phyloP scores from a whole-genome alignment of 331 rosid species.

The Prunus yedoensis region DNA sequence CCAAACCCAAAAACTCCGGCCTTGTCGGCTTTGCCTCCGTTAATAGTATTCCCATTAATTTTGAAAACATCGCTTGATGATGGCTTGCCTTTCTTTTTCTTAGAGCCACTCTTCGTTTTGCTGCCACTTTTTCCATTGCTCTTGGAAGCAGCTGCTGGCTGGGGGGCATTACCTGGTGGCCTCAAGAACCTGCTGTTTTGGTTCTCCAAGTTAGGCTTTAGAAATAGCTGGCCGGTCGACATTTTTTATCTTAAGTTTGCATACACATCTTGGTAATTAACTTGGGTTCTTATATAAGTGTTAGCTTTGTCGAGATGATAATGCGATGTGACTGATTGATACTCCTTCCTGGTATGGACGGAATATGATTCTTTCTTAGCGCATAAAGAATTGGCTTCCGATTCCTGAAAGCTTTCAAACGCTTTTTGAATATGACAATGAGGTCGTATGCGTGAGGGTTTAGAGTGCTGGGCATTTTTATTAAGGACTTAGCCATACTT shows the following conservation, averaged over 20 bases:
- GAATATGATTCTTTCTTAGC: neutral
- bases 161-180: neutral
- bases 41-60: neutral
- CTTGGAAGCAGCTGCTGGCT: neutral
- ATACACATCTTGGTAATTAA: neutral
- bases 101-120: neutral
- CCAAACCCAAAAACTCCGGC: slow-evolving; percentile 11
- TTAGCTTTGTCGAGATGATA: neutral
- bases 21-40: slow-evolving; percentile 4
- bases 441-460: too few species aligned
- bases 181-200: neutral
- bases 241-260: neutral
- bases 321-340: neutral
- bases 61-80: neutral
- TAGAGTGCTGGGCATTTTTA: too few species aligned
- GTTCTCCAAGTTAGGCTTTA: neutral
- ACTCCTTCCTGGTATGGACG: too few species aligned
- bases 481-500: too few species aligned
- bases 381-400: neutral
- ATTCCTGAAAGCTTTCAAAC: neutral
- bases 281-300: slow-evolving; percentile 1
- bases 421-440: too few species aligned
- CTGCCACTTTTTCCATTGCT: neutral
- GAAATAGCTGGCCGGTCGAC: neutral
- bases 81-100: neutral